phyloP scores from a whole-genome alignment of 2,329 filamentous ascomycete genomes.

The Nannizziopsis barbatae region DNA sequence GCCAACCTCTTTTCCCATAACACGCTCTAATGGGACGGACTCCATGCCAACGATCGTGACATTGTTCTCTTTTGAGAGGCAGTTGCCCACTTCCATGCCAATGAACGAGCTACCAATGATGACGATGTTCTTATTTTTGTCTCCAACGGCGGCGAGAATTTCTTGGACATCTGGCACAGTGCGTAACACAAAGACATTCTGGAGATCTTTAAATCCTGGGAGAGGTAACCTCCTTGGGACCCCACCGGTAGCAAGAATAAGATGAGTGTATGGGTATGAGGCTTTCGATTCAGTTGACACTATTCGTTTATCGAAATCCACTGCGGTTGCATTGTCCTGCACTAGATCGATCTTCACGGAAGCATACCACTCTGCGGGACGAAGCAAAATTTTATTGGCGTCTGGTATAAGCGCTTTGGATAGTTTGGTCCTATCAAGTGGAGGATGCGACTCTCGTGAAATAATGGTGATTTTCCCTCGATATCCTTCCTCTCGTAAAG shows the following conservation, averaged over 20 bases:
- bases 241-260: slow-evolving; percentile 82
- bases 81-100: slow-evolving; percentile 91
- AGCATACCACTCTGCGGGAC: slow-evolving; percentile 67
- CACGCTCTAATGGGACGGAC: slow-evolving; percentile 66
- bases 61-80: slow-evolving; percentile 64
- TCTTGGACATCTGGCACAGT: slow-evolving; percentile 63
- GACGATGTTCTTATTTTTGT: slow-evolving; percentile 81
- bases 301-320: slow-evolving; percentile 64
- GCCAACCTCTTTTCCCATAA: slow-evolving; percentile 74
- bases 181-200: slow-evolving; percentile 78
- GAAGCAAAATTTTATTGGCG: slow-evolving; percentile 62
- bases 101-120: slow-evolving; percentile 92
- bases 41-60: slow-evolving; percentile 88
- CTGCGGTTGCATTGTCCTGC: slow-evolving; percentile 52
- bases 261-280: slow-evolving; percentile 68
- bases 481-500: slow-evolving; percentile 70
- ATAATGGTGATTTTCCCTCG: slow-evolving; percentile 71
- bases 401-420: slow-evolving; percentile 88
- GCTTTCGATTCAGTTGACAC: slow-evolving; percentile 65
- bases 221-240: slow-evolving; percentile 64
- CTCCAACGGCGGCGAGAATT: slow-evolving; percentile 67
- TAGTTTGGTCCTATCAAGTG: slow-evolving; percentile 88
- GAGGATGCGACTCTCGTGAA: slow-evolving; percentile 69
- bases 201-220: slow-evolving; percentile 71
- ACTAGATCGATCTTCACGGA: slow-evolving; percentile 47